Conservation (phyloP, 2,329 filamentous ascomycete species). For the Aaosphaeria pasadenensis region DNA sequence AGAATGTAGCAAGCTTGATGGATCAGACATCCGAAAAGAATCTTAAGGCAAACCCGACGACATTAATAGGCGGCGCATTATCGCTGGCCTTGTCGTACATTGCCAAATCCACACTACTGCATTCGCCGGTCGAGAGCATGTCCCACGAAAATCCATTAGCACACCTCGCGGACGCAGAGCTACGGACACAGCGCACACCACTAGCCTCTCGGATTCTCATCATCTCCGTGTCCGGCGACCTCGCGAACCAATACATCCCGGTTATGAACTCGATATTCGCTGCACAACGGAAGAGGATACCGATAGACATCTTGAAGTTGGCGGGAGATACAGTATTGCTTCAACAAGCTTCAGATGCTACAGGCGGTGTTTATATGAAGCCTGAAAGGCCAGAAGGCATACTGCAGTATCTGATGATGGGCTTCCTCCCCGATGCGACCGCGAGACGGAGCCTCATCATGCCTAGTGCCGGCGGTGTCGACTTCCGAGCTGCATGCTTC, state of each 20-base stretch:
- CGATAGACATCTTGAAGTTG: slow-evolving; percentile 88
- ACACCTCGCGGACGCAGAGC: slow-evolving; percentile 39
- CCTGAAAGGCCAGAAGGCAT: slow-evolving; percentile 57
- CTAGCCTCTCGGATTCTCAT: slow-evolving; percentile 83
- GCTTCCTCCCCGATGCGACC: slow-evolving; percentile 72
- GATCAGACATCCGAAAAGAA: slow-evolving; percentile 60
- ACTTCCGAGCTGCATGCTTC: slow-evolving; percentile 98
- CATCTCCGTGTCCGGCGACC: slow-evolving; percentile 82
- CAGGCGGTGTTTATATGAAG: slow-evolving; percentile 67
- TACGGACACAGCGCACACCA: slow-evolving; percentile 40
- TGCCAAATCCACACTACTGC: slow-evolving; percentile 69
- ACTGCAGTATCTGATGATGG: slow-evolving; percentile 92
- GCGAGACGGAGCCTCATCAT: slow-evolving; percentile 66
- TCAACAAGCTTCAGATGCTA: slow-evolving; percentile 81
- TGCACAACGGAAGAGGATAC: slow-evolving; percentile 80
- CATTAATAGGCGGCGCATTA: slow-evolving; percentile 85
- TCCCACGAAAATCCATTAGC: slow-evolving; percentile 51
- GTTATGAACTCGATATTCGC: slow-evolving; percentile 99
- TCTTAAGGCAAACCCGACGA: slow-evolving; percentile 68
- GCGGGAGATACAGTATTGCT: slow-evolving; percentile 85
- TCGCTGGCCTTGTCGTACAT: slow-evolving; percentile 88
- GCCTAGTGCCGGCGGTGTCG: slow-evolving; percentile 81
- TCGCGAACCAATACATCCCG: slow-evolving; percentile 88
- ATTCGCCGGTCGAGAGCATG: slow-evolving; percentile 34
- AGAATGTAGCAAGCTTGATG: slow-evolving; percentile 72